A percentile compares a stretch with the other conserved stretches of the same genome.
phyloP scores from a whole-genome alignment of 1,284 basidiomycete genomes.

The Pseudozyma tsukubaensis region DNA sequence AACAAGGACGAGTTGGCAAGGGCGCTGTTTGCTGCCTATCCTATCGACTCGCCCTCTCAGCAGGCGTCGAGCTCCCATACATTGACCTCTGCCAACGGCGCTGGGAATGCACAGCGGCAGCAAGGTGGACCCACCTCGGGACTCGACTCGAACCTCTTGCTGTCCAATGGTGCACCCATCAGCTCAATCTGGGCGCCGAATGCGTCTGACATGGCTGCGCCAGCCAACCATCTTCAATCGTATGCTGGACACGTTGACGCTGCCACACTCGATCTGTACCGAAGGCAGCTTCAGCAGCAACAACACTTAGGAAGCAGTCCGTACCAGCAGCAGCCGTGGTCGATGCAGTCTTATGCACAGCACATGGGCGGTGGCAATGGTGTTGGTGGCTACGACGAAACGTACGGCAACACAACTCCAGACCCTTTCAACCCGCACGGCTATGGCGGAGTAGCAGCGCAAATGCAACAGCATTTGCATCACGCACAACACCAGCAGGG shows the following conservation, averaged over 20 bases:
- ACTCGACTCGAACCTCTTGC: slow-evolving; percentile 18
- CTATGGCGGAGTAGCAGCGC: slow-evolving; percentile 11
- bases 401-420: slow-evolving; percentile 34
- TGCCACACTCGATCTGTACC: slow-evolving; percentile 13
- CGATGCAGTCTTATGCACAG: neutral
- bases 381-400: slow-evolving; percentile 8
- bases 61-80: slow-evolving; percentile 15
- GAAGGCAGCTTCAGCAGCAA: slow-evolving; percentile 18
- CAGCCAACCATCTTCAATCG: slow-evolving; percentile 15
- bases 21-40: slow-evolving; percentile 31
- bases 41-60: slow-evolving; percentile 9
- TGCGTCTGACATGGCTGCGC: slow-evolving; percentile 14
- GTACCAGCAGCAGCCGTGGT: slow-evolving; percentile 14
- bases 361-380: too few relatives aligned
- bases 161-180: slow-evolving; percentile 38
- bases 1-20: slow-evolving; percentile 27
- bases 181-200: slow-evolving; percentile 50
- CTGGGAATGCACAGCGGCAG: slow-evolving; percentile 13
- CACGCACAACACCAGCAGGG: slow-evolving; percentile 5
- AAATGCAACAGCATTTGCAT: slow-evolving; percentile 13
- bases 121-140: neutral
- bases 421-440: slow-evolving; percentile 45
- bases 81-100: slow-evolving; percentile 3
- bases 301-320: slow-evolving; percentile 4
- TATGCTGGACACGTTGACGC: slow-evolving; percentile 10